phyloP scores from a whole-genome alignment of 768 basidiomycete species.

The Phylloporus arenicola region DNA sequence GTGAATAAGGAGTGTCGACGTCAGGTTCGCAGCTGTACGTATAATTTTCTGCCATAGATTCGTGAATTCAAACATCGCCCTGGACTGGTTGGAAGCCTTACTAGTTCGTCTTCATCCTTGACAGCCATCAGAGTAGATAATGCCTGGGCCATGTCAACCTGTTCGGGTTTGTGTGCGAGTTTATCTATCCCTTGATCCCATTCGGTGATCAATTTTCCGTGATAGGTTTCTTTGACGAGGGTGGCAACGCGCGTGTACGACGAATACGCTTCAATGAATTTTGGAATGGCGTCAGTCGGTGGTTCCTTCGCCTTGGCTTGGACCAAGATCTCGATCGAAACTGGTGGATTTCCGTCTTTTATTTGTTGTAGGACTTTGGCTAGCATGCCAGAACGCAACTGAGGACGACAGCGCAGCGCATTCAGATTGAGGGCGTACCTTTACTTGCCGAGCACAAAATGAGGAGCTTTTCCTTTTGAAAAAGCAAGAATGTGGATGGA shows the following conservation, averaged over 20 bases:
- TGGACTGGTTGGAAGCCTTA: conserved; percentile 35
- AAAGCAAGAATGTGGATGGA: conserved; percentile 85
- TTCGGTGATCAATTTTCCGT: conserved; percentile 82
- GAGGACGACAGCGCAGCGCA: conserved; percentile 5
- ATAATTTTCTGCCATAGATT: conserved; percentile 58
- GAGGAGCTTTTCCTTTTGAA: conserved; percentile 68
- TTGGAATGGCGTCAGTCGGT: conserved; percentile 65
- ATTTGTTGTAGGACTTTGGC: conserved; percentile 86
- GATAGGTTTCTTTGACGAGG: conserved; percentile 75
- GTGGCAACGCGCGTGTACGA: conserved; percentile 63
- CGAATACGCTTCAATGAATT: conserved; percentile 59
- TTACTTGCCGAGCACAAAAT: conserved; percentile 87
- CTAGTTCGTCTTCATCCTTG: conserved; percentile 91
- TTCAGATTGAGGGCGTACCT: conserved; percentile 42
- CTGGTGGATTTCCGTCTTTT: conserved; percentile 45
- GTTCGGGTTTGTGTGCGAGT: conserved; percentile 57
- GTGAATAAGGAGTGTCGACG: conserved; percentile 78
- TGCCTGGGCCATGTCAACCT: conserved; percentile 72
- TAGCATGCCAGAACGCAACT: conserved; percentile 31
- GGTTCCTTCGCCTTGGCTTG: conserved; percentile 79
- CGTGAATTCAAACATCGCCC: conserved; percentile 5
- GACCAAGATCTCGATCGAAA: conserved; percentile 71
- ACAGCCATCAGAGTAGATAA: conserved; percentile 76
- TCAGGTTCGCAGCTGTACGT: conserved; percentile 69
- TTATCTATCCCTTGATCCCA: conserved; percentile 68